Evolutionary conservation across 495 filamentous ascomycete genomes (phyloP), one percentile per base, ranked within the genome.

Genomic region (Podospora tetraspora): DNA sequence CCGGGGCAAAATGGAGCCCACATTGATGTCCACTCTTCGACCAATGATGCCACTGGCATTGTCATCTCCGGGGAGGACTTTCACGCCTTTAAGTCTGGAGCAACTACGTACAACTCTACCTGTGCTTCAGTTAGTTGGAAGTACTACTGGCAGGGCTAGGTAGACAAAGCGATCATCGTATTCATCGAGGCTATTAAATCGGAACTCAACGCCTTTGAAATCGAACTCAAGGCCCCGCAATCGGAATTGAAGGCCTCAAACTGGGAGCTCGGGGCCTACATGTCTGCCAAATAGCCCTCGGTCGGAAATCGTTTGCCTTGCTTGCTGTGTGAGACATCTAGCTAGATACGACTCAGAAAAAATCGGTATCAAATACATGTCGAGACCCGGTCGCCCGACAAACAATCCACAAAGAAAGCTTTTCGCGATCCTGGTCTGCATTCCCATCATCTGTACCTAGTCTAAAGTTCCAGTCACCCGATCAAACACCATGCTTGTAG

Each of bases 1-100:
- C 68, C 22, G 64, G 64, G 68, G 64, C 59, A 65, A 16, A 21
- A 59, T 59, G 58, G 58, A 7, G 43, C 16, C 43, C 43, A 52
- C 19, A 52, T 19, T n/a, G 6, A 7, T 1, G 43, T 52, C 43
- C 43, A 52, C 3, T 8, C 19, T 52, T n/a, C 7, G n/a, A 6
- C 43, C 43, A 52, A 52, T 52, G 43, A 7, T 52, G 43, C 43
- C 6, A n/a, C 43, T 9, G 43, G 43, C 16, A 52, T n/a, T 52
- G 43, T 52, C 43, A 52, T 52, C 43, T n/a, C 43, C 29, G 8
- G 1, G 29, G 29, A 30, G 29, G 29, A 34, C 32, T 34, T 34
- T 10, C 11, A 13, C 32, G 13, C 32, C 32, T 34, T 34, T 34
- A 11, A 34, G 32, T 34, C 10, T 34, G 32, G 11, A 34, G 32